phyloP scores from a whole-genome alignment of 306 rosid genomes.

The Alnus rubra region DNA sequence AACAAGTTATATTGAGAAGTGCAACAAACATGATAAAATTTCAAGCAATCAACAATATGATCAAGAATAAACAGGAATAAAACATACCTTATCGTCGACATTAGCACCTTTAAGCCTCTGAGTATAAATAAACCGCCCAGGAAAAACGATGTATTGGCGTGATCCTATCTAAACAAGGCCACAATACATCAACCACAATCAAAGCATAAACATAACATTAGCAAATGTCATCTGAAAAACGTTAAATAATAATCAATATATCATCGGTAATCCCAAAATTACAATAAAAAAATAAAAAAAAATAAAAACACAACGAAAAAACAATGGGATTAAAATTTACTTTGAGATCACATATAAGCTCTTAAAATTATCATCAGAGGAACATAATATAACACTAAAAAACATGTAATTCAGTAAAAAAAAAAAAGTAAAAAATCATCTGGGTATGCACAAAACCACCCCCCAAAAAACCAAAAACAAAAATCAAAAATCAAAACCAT shows the following conservation, averaged over 20 bases:
- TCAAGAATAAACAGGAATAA: conserved; percentile 6
- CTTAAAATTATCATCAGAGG: neutral
- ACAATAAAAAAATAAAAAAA: neutral
- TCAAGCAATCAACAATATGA: conserved; percentile 21
- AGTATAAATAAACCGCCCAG: conserved; percentile 74
- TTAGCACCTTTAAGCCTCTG: conserved; percentile 89
- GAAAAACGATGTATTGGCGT: conserved; percentile 90
- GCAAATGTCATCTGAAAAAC: neutral
- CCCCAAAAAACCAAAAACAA: neutral
- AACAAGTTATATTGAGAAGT: neutral
- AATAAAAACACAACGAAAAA: neutral
- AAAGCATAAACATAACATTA: conserved; percentile 18
- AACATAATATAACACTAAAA: neutral
- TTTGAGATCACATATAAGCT: neutral
- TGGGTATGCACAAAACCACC: neutral
- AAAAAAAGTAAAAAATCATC: neutral
- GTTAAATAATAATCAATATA: neutral
- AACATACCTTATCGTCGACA: conserved; percentile 77
- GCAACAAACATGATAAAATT: conserved; percentile 6
- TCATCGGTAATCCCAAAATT: neutral
- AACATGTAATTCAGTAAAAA: neutral
- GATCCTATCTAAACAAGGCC: conserved; percentile 61
- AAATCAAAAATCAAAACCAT: neutral
- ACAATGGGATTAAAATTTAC: neutral
- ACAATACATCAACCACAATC: conserved; percentile 17